A percentile compares a stretch with the other conserved stretches of the same genome.
Conservation (phyloP, 2,329 filamentous ascomycete genomes). For the Colletotrichum echinochloae region DNA sequence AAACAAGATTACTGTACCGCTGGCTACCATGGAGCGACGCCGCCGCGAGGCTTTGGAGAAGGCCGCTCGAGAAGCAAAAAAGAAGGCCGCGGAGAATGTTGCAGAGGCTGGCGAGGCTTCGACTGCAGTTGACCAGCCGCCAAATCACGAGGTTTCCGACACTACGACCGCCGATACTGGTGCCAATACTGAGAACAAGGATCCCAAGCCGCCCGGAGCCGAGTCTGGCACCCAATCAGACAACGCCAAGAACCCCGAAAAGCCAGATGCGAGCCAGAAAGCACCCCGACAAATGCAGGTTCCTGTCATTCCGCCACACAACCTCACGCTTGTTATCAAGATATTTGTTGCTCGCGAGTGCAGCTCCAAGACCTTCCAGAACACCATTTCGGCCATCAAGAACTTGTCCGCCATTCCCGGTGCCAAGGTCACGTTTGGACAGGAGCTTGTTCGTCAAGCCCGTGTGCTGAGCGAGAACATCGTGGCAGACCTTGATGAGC, state of each 20-base stretch:
- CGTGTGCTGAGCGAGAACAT: conserved; percentile 87
- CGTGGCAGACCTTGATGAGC: conserved; percentile 83
- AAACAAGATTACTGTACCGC: conserved; percentile 87
- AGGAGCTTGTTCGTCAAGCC: conserved; percentile 89
- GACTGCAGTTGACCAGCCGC: conserved; percentile 39
- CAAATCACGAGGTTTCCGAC: conserved; percentile 43
- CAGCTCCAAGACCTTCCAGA: conserved; percentile 97
- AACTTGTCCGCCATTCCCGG: conserved; percentile 94
- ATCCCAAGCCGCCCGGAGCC: conserved; percentile 1
- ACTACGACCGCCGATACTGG: conserved; percentile 37
- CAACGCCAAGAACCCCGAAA: conserved; percentile 53
- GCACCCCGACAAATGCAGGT: conserved; percentile 75
- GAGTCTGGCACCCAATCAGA: conserved; percentile 30
- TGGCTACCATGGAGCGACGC: conserved; percentile 84
- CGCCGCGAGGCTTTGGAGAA: conserved; percentile 77
- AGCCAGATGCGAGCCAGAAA: conserved; percentile 58
- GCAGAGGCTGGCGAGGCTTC: conserved; percentile 24
- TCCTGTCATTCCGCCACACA: conserved; percentile 87
- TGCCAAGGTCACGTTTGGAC: conserved; percentile 90
- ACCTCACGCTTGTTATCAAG: conserved; percentile 93
- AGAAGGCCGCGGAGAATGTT: conserved; percentile 45
- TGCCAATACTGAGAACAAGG: conserved; percentile 32
- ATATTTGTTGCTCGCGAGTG: conserved; percentile 97
- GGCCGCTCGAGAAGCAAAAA: conserved; percentile 54
- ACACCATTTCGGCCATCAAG: conserved; percentile 98